Evolutionary conservation across 1,284 basidiomycete genomes (phyloP).

Genomic region (Tilletiaria anomala): DNA sequence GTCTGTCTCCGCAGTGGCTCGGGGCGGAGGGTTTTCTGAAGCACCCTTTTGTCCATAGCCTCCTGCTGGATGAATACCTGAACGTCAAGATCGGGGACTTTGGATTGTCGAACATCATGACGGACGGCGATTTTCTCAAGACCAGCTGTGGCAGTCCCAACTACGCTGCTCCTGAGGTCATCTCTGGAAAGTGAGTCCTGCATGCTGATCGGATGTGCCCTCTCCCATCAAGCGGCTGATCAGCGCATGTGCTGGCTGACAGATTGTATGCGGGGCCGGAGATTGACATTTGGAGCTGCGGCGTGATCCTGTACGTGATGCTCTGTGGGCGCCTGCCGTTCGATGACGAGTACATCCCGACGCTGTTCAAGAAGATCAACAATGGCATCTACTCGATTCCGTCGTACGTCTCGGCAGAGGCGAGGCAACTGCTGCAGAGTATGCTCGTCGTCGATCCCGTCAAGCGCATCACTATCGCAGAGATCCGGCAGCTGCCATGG

Average conservation of each 20-base stretch:
- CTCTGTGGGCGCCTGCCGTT: slow-evolving; percentile 36
- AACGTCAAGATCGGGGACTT: slow-evolving; percentile 40
- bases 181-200: slow-evolving; percentile 19
- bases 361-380: slow-evolving; percentile 40
- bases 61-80: slow-evolving; percentile 34
- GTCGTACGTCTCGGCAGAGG: slow-evolving; percentile 31
- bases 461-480: slow-evolving; percentile 36
- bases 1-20: too few relatives aligned
- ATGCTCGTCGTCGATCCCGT: slow-evolving; percentile 39
- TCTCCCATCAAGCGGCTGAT: neutral
- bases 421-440: slow-evolving; percentile 28
- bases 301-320: slow-evolving; percentile 39
- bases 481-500: slow-evolving; percentile 36
- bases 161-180: slow-evolving; percentile 39
- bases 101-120: slow-evolving; percentile 39
- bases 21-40: too few relatives aligned
- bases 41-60: slow-evolving; percentile 1
- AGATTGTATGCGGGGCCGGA: slow-evolving; percentile 36
- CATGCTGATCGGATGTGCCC: neutral
- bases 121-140: slow-evolving; percentile 38
- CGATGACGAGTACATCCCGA: slow-evolving; percentile 38
- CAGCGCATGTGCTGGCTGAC: neutral
- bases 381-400: slow-evolving; percentile 34
- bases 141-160: slow-evolving; percentile 38
- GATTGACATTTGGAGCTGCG: slow-evolving; percentile 39